Evolutionary conservation across 2,329 filamentous ascomycete species (phyloP), one percentile per base, ranked within the genome.

Genomic region (Fusarium sp.): DNA sequence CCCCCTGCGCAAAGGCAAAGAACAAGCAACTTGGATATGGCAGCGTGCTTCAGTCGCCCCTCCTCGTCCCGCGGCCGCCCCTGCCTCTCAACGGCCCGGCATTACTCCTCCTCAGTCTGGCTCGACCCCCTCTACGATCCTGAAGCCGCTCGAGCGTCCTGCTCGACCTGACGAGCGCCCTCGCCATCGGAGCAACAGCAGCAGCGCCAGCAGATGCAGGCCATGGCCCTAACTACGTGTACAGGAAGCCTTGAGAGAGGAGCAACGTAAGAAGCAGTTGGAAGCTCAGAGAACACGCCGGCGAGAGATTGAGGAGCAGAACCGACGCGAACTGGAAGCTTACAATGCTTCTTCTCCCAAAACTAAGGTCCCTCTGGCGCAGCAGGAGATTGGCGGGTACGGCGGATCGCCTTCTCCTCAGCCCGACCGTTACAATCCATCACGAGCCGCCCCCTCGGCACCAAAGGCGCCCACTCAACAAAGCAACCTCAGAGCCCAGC

Each of bases 321-420:
- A 89, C 64, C 89, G 94, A 64, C 90, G 92, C 74, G 95, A 98
- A 61, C 87, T 94, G 76, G 95, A 97, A 80, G 94, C 92, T 20
- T 98, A 98, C 83, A 98, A 98, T 82, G 93, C 94, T 39, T 95
- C 94, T 27, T 85, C 98, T 69, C 96, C 95, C 35, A 93, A 97
- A 86, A 92, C 89, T 73, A 94, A 94, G 81, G 85, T 92, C 13
- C 94, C 94, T 3, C 80, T 97, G 75, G 95, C 95, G 35, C 94
- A 98, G 82, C 95, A 98, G 83, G 97, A 98, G 82, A 85, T 98
- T 76, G 94, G 94, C 71, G 88, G 90, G 43, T 87, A 88, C 71
- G 85, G 87, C 52, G 70, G 68, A 52, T 70, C 76, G 30, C 65
- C 72, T 16, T 77, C 86, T 23, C 81, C 88, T 16, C 81, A 85